A percentile compares a stretch with the other conserved stretches of the same genome.
These are phyloP conservation scores for Heterococcus sp. DNA, from an alignment of 108 stramenopile genomes.

Conservation along the genomic window DNA sequence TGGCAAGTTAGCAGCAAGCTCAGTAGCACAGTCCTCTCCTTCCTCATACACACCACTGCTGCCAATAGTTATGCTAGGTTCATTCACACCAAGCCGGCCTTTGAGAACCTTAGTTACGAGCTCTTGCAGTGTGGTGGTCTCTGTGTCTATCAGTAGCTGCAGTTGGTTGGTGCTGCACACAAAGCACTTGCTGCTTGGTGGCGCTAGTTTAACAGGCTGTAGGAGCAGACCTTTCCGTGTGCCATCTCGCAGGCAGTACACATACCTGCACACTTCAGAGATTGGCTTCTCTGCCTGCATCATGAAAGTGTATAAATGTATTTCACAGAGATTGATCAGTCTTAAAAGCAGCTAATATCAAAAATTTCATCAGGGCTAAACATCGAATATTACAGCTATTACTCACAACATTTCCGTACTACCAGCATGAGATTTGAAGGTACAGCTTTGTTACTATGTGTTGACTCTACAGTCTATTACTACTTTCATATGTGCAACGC, in stretches of 20 bases:
- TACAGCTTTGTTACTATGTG: too few relatives aligned
- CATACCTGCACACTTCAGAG: constrained; percentile 27
- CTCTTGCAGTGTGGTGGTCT: constrained; percentile 1
- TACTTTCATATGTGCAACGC: too few relatives aligned
- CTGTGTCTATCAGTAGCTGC: constrained; percentile 24
- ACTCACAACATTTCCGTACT: too few relatives aligned
- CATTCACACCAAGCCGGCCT: constrained; percentile 19
- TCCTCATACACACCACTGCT: constrained; percentile 26
- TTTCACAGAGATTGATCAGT: neutral
- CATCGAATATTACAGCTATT: too few relatives aligned
- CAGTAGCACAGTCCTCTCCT: constrained; percentile 12
- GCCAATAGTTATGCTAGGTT: constrained; percentile 19
- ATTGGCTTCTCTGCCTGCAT: constrained; percentile 11
- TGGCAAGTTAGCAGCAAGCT: neutral
- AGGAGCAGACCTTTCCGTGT: constrained; percentile 48
- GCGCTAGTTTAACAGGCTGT: constrained; percentile 68
- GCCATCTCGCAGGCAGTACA: constrained; percentile 38
- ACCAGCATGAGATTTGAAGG: neutral
- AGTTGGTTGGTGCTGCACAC: constrained; percentile 69
- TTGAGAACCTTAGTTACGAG: constrained; percentile 30
- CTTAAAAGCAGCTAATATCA: neutral
- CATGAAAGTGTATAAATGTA: neutral
- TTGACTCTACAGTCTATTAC: too few relatives aligned
- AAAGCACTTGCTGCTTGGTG: constrained; percentile 80
- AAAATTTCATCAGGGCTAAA: too few relatives aligned